Evolutionary conservation across 768 basidiomycete species (phyloP), one percentile per base, ranked within the genome.

Genomic region (Leccinellum rugosiceps): DNA sequence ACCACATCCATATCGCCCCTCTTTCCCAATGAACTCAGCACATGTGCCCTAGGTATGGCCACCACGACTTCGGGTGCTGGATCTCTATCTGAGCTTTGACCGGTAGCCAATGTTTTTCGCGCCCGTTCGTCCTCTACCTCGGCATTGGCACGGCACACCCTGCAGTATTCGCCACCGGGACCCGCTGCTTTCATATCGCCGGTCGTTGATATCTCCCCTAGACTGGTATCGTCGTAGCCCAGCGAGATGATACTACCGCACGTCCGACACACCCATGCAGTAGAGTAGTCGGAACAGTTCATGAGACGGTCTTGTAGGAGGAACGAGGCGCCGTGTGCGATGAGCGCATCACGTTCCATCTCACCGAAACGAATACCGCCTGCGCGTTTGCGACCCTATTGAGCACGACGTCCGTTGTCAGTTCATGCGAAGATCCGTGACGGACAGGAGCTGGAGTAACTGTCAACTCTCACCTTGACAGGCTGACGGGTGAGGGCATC

Each of bases 251-350:
- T 80, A 69, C 92, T 94, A 17, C 97, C 97, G 69, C 97, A 99
- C 2, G 87, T 90, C 53, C 97, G 83, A 74, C 97, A 99, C 11
- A 98, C 95, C 97, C 97, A 99, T 4, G 97, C 92, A 0, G 94
- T 98, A 26, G 97, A 98, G 74, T 98, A 99, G 75, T 99, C 97
- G 26, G 96, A 98, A 71, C 97, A 99, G 76, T 99, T 99, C 97
- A 99, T 98, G 69, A 99, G 77, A 56, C 97, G 83, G 75, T 99
- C 97, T 78, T 99, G 97, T 23, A 99, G 84, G 41, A 99, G 81
- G 87, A 97, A 99, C 2, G 95, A 94, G 14, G 97, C 97, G 46
- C 97, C 97, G 73, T 99, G 97, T 3, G 97, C 97, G 64, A 99
- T 95, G 52, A 99, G 83, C 11, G 97, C 97, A 70, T 99, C 97